phyloP scores from a whole-genome alignment of 371 early-diverging fungal species.

The Smittium culicis region DNA sequence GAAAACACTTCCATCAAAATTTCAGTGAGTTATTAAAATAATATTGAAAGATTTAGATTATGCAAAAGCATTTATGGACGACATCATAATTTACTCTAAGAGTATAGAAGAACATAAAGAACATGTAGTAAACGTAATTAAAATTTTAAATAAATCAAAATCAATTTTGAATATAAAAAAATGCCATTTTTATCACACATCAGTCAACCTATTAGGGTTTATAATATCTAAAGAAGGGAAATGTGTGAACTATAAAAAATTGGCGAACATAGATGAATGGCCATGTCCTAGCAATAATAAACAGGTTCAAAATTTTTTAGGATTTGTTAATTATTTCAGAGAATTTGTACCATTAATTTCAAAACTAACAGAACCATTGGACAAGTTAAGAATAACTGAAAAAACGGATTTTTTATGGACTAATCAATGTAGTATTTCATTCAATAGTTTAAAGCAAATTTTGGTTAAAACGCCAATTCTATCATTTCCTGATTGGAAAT shows the following conservation, averaged over 20 bases:
- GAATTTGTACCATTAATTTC: background rate
- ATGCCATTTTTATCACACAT: background rate
- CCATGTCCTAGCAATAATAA: background rate
- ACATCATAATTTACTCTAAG: background rate
- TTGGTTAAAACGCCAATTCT: background rate
- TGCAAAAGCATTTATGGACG: conserved; percentile 1
- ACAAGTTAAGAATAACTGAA: background rate
- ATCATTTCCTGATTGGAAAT: background rate
- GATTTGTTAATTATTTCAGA: background rate
- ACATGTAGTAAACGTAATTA: background rate
- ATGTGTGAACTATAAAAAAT: background rate
- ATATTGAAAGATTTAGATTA: background rate
- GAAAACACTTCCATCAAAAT: conserved; percentile 5
- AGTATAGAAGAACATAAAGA: background rate
- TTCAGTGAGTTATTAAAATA: conserved; percentile 13
- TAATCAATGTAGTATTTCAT: background rate
- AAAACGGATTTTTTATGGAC: background rate
- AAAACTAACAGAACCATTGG: background rate
- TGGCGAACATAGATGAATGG: background rate
- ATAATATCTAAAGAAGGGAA: background rate
- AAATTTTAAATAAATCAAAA: background rate
- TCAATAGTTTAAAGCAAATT: background rate
- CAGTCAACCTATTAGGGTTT: background rate
- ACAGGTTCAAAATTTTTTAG: background rate
- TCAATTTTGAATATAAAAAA: background rate